Percentiles rank a stretch among this genome's conserved stretches.
phyloP scores from a whole-genome alignment of 1,284 basidiomycete genomes.

The Trametes pubescens region DNA sequence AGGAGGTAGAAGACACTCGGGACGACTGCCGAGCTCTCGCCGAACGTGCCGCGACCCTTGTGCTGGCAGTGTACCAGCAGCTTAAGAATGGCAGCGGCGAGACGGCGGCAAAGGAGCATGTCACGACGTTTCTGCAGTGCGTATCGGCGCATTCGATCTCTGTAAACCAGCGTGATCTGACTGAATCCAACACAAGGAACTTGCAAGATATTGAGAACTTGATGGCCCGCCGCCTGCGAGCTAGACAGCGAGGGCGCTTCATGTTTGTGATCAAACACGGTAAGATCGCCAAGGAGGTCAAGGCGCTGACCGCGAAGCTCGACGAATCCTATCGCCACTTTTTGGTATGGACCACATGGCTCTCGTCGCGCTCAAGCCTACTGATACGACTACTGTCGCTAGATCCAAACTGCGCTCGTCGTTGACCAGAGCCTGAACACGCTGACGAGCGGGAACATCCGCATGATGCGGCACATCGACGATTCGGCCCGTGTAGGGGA shows the following conservation, averaged over 20 bases:
- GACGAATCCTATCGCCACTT: not conserved
- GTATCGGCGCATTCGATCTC: not conserved
- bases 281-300: not conserved
- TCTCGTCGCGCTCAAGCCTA: not conserved
- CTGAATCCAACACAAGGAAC: not conserved
- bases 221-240: not conserved
- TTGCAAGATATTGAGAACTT: not conserved
- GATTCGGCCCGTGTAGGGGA: not conserved
- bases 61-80: not conserved
- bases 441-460: not conserved
- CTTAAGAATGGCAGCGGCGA: not conserved
- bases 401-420: not conserved
- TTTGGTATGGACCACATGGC: not conserved
- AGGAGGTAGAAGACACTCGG: not conserved
- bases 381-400: not conserved
- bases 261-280: not conserved
- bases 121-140: not conserved
- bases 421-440: not conserved
- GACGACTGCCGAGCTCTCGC: not conserved
- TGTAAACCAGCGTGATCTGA: not conserved
- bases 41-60: not conserved
- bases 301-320: not conserved
- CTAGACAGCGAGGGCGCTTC: not conserved
- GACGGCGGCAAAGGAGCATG: not conserved
- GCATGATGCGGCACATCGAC: not conserved